Evolutionary conservation across 148 eudicot genomes (phyloP).

Genomic region (Rhododendron henanense): DNA sequence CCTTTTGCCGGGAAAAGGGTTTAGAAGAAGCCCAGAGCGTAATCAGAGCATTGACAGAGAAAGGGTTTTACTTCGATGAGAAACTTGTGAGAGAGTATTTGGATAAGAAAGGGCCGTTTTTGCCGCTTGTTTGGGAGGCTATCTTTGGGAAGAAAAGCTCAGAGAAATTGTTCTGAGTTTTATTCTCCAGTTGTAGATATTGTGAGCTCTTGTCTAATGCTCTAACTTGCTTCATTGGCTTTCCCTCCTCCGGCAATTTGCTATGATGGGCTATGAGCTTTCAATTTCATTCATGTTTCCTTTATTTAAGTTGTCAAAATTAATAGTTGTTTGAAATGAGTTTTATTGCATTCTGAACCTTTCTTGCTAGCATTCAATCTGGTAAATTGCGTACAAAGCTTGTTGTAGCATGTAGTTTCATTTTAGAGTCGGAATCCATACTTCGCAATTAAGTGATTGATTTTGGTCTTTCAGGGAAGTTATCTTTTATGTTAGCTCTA

Average conservation of each 20-base stretch:
- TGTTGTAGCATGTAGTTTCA: background rate
- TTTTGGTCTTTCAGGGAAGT: background rate
- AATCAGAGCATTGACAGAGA: slow-evolving; percentile 45
- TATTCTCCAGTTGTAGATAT: background rate
- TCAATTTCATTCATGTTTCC: slow-evolving; percentile 7
- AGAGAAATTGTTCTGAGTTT: slow-evolving; percentile 20
- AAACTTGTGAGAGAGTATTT: slow-evolving; percentile 62
- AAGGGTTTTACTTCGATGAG: slow-evolving; percentile 64
- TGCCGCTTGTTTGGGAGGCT: slow-evolving; percentile 80
- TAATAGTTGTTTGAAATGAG: background rate
- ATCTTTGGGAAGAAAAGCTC: slow-evolving; percentile 58
- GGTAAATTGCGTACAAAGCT: background rate
- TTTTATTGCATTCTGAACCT: background rate
- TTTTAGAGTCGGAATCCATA: background rate
- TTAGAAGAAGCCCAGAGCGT: slow-evolving; percentile 58
- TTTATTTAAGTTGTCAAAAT: background rate
- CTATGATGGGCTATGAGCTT: background rate
- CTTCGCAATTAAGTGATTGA: background rate
- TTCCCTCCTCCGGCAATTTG: background rate
- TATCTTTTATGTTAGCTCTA: background rate
- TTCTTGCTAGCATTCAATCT: background rate
- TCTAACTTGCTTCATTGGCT: slow-evolving; percentile 3
- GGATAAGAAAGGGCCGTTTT: slow-evolving; percentile 67
- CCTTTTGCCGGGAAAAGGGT: slow-evolving; percentile 72
- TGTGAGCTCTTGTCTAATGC: slow-evolving; percentile 12